Percentiles rank a stretch among this genome's conserved stretches.
Evolutionary conservation across 1,284 basidiomycete species (phyloP).

Genomic region (Xerocomus amazonicus): DNA sequence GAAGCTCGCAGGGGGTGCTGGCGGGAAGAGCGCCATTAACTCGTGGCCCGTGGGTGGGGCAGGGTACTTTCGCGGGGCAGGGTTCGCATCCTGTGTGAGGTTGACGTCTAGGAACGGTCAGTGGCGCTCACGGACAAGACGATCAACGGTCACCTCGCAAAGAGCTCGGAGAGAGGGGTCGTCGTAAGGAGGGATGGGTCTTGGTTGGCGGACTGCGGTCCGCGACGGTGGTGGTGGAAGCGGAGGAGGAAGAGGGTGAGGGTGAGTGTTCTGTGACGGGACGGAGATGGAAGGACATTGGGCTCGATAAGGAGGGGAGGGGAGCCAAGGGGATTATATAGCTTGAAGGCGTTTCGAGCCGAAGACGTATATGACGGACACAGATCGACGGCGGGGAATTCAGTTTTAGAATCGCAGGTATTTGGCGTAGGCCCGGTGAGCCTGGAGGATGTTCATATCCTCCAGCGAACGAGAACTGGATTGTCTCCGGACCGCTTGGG

Average conservation of each 20-base stretch:
- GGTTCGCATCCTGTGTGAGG: slow-evolving; percentile 46
- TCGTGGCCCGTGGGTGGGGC: slow-evolving; percentile 74
- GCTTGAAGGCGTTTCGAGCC: too few species aligned
- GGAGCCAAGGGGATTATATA: slow-evolving; percentile 20
- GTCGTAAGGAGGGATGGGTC: slow-evolving; percentile 17
- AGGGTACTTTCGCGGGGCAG: slow-evolving; percentile 53
- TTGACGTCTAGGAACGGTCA: slow-evolving; percentile 49
- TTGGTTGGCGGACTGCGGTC: slow-evolving; percentile 29
- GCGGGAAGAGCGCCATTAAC: slow-evolving; percentile 75
- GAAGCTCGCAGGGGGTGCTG: slow-evolving; percentile 54
- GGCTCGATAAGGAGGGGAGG: neutral
- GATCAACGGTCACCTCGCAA: slow-evolving; percentile 44
- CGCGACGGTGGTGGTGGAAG: slow-evolving; percentile 21
- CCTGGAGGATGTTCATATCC: too few species aligned
- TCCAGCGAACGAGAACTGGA: too few species aligned
- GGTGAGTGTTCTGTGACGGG: slow-evolving; percentile 37
- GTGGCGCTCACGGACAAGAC: neutral
- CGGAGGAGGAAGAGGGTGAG: slow-evolving; percentile 28
- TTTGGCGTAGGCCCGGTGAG: too few species aligned
- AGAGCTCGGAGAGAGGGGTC: slow-evolving; percentile 47
- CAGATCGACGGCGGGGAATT: too few species aligned
- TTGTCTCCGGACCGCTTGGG: too few species aligned
- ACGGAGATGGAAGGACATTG: slow-evolving; percentile 48
- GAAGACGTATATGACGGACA: too few species aligned
- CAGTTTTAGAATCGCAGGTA: too few species aligned